Percentiles rank a stretch among this genome's conserved stretches.
phyloP scores from a whole-genome alignment of 2,329 filamentous ascomycete species.

The Chalaropsis thielavioides region DNA sequence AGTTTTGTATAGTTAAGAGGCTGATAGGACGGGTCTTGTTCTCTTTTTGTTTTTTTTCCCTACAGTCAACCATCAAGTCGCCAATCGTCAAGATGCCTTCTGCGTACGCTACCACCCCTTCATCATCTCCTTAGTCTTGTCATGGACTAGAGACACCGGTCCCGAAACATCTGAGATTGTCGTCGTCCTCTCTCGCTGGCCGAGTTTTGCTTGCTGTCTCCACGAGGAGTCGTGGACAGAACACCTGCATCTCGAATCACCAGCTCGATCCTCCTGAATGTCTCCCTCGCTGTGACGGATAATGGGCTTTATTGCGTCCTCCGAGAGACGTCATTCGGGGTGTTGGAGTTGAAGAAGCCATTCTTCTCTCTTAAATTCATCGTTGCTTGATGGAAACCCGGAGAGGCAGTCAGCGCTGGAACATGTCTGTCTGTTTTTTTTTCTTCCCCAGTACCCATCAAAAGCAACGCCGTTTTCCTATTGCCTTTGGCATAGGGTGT shows the following conservation, averaged over 20 bases:
- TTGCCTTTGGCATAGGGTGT: constrained; percentile 41
- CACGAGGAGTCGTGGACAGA: constrained; percentile 11
- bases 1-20: constrained; percentile 4
- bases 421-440: background rate
- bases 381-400: constrained; percentile 35
- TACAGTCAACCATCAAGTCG: constrained; percentile 13
- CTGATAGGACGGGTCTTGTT: background rate
- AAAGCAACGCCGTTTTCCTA: constrained; percentile 27
- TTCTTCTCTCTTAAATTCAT: constrained; percentile 65
- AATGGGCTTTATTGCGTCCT: constrained; percentile 30
- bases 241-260: constrained; percentile 26
- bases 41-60: constrained; percentile 11
- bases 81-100: constrained; percentile 29
- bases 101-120: constrained; percentile 38
- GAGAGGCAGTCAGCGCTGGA: constrained; percentile 5
- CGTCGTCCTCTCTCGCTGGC: constrained; percentile 74
- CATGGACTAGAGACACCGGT: constrained; percentile 16
- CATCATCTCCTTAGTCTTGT: constrained; percentile 23
- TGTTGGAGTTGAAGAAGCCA: constrained; percentile 60
- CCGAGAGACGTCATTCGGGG: constrained; percentile 50
- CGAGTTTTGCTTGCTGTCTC: background rate
- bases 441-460: background rate
- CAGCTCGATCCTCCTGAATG: constrained; percentile 66
- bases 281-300: constrained; percentile 42
- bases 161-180: constrained; percentile 45